Evolutionary conservation across 2,329 filamentous ascomycete species (phyloP).

Genomic region (Pseudomassariella vexata): DNA sequence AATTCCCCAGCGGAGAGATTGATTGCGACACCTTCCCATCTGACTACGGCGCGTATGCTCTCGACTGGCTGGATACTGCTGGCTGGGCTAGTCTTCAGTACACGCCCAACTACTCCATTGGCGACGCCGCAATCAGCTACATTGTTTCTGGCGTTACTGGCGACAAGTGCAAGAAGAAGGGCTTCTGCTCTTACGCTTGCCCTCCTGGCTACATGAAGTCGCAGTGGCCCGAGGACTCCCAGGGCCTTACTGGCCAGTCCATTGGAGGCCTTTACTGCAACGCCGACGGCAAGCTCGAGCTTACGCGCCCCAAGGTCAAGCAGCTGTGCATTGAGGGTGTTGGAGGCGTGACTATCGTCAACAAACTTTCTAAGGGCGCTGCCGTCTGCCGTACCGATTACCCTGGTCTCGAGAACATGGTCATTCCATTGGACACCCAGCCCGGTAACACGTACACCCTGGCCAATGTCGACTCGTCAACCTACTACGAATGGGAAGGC

Average conservation of each 20-base stretch:
- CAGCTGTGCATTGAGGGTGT: constrained; percentile 72
- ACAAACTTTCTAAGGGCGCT: constrained; percentile 62
- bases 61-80: constrained; percentile 62
- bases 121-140: constrained; percentile 49
- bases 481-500: constrained; percentile 75
- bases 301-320: constrained; percentile 63
- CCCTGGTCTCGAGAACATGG: constrained; percentile 85
- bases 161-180: constrained; percentile 52
- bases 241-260: constrained; percentile 77
- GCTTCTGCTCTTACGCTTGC: constrained; percentile 90
- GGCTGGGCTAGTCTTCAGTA: constrained; percentile 80
- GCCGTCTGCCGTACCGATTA: constrained; percentile 94
- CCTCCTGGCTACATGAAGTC: constrained; percentile 87
- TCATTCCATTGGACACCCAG: constrained; percentile 63
- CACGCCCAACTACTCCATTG: constrained; percentile 42
- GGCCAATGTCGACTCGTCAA: constrained; percentile 66
- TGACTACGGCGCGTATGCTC: constrained; percentile 69
- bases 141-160: constrained; percentile 61
- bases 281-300: constrained; percentile 62
- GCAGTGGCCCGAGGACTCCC: constrained; percentile 70
- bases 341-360: constrained; percentile 66
- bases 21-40: constrained; percentile 71
- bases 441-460: constrained; percentile 57
- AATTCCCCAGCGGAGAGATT: constrained; percentile 72
- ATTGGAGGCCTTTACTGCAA: constrained; percentile 85